Percentiles rank a stretch among this genome's conserved stretches.
Conservation (phyloP, 495 filamentous ascomycete species). For the Tuber brumale region DNA sequence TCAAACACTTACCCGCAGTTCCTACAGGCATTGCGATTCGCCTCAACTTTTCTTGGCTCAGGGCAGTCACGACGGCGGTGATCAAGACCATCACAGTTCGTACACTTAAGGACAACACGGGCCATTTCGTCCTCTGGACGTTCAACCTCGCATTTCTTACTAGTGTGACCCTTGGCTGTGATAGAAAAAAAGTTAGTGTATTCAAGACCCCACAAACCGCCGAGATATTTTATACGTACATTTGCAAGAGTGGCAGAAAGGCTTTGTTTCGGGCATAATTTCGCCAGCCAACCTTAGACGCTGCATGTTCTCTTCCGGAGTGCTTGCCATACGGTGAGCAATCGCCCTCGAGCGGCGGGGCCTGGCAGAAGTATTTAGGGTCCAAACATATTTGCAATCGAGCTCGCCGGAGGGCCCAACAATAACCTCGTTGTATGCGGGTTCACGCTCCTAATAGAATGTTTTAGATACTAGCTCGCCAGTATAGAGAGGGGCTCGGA, state of each 20-base stretch:
- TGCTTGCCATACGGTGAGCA: constrained; percentile 51
- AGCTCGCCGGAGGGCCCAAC: constrained; percentile 79
- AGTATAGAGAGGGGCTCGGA: constrained; percentile 26
- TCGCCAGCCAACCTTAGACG: constrained; percentile 58
- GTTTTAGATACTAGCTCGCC: not conserved
- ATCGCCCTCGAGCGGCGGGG: constrained; percentile 56
- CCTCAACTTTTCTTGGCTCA: constrained; percentile 34
- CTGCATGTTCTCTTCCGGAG: constrained; percentile 55
- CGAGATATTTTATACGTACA: constrained; percentile 44
- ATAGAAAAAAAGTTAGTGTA: constrained; percentile 9
- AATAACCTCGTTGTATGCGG: constrained; percentile 58
- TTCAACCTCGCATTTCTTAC: constrained; percentile 48
- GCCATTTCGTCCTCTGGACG: constrained; percentile 62
- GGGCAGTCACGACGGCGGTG: constrained; percentile 67
- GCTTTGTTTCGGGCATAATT: constrained; percentile 52
- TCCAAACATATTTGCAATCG: constrained; percentile 66
- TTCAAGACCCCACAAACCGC: not conserved
- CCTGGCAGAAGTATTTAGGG: constrained; percentile 58
- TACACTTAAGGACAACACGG: constrained; percentile 66
- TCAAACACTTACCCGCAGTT: constrained; percentile 64
- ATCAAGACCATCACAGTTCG: constrained; percentile 63
- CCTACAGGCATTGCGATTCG: constrained; percentile 53
- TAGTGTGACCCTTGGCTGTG: constrained; percentile 36
- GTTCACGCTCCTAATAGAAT: constrained; percentile 50
- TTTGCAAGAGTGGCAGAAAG: constrained; percentile 56